Percentiles rank a stretch among this genome's conserved stretches.
phyloP scores from a whole-genome alignment of 331 rosid species.

The Quercus tomentella region DNA sequence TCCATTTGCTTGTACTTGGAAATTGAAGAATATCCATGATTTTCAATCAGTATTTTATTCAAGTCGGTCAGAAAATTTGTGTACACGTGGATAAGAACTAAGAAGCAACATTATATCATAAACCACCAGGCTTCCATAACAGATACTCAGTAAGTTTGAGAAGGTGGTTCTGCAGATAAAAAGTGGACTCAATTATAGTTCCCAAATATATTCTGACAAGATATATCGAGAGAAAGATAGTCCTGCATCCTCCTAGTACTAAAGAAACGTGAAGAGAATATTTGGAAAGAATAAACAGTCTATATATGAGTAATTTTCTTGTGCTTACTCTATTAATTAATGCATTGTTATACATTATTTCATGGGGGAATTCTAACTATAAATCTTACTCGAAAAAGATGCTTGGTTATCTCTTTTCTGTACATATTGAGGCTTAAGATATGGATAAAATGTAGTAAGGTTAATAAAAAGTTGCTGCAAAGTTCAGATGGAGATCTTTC shows the following conservation, averaged over 20 bases:
- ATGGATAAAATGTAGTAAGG: not conserved
- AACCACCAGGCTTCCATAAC: too few relatives aligned
- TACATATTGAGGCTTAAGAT: not conserved
- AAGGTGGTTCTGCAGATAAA: not conserved
- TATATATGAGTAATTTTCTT: not conserved
- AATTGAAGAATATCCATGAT: conserved; percentile 31
- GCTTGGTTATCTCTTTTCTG: not conserved
- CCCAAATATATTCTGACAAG: not conserved
- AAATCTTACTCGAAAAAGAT: not conserved
- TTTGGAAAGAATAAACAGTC: not conserved
- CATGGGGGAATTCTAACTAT: not conserved
- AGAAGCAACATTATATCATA: not conserved
- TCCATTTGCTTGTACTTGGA: conserved; percentile 34
- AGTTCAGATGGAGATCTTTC: not conserved
- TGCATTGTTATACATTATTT: not conserved
- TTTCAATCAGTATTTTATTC: not conserved
- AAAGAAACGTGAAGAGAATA: not conserved
- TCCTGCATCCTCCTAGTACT: not conserved
- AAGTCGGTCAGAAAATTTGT: not conserved
- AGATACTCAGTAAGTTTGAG: not conserved
- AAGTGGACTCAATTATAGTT: not conserved
- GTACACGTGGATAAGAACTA: not conserved
- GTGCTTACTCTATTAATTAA: not conserved
- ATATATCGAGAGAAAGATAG: not conserved
- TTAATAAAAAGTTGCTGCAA: not conserved